phyloP scores from a whole-genome alignment of 768 basidiomycete species.

The Paxillus ammoniavirescens region DNA sequence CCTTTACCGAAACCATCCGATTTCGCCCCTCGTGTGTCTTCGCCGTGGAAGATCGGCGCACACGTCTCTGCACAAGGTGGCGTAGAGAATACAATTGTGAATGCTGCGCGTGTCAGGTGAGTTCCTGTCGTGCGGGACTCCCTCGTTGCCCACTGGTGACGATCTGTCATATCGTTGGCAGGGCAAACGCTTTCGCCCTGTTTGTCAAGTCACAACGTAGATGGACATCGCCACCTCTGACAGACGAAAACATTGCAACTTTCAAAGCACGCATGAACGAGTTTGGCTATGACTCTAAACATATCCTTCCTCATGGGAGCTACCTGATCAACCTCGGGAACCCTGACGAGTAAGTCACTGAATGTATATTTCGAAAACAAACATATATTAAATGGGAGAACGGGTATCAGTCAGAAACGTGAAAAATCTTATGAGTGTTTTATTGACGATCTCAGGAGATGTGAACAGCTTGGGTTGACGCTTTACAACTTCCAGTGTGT shows the following conservation, averaged over 20 bases:
- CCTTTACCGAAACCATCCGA: slow-evolving; percentile 22
- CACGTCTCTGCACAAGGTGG: slow-evolving; percentile 84
- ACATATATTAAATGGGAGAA: not conserved
- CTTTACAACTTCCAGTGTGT: slow-evolving; percentile 87
- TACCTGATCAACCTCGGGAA: slow-evolving; percentile 87
- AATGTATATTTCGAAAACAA: not conserved
- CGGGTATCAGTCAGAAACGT: slow-evolving; percentile 51
- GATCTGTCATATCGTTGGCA: slow-evolving; percentile 20
- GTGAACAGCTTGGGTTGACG: slow-evolving; percentile 69
- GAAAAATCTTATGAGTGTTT: slow-evolving; percentile 78
- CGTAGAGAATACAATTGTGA: slow-evolving; percentile 67
- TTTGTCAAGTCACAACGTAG: slow-evolving; percentile 84
- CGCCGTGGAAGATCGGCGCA: slow-evolving; percentile 72
- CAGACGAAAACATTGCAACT: slow-evolving; percentile 44
- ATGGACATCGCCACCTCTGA: slow-evolving; percentile 68
- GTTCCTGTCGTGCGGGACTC: not conserved
- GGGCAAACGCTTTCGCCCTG: slow-evolving; percentile 81
- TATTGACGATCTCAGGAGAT: slow-evolving; percentile 76
- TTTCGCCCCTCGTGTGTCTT: slow-evolving; percentile 29
- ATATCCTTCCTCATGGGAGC: slow-evolving; percentile 80
- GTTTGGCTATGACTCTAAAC: slow-evolving; percentile 57
- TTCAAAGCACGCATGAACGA: slow-evolving; percentile 64
- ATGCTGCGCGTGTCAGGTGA: slow-evolving; percentile 73
- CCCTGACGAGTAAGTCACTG: slow-evolving; percentile 58
- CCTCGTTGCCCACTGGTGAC: not conserved